A percentile compares a stretch with the other conserved stretches of the same genome.
Evolutionary conservation across 768 basidiomycete genomes (phyloP).

Genomic region (Pleurotus ostreatus): DNA sequence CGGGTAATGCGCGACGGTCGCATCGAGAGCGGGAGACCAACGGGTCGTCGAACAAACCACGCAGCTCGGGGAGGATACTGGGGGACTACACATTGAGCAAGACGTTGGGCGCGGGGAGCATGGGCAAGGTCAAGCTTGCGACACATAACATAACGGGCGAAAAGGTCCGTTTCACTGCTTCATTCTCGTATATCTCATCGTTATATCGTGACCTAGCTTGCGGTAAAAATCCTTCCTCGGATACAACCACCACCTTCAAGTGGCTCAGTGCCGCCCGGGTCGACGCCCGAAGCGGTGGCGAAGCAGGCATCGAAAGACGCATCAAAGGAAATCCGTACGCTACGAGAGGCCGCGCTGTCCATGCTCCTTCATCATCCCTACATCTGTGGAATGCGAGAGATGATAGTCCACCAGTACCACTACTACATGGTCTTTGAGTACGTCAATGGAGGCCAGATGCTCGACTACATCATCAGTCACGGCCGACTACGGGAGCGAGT

Average conservation of each 20-base stretch:
- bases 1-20: constrained; percentile 1
- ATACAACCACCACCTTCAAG: constrained; percentile 59
- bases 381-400: constrained; percentile 98
- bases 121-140: constrained; percentile 99
- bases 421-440: constrained; percentile 99
- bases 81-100: constrained; percentile 96
- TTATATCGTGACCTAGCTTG: constrained; percentile 53
- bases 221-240: constrained; percentile 98
- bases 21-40: constrained; percentile 1
- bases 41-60: constrained; percentile 20
- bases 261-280: constrained; percentile 31
- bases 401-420: constrained; percentile 96
- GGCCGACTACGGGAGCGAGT: constrained; percentile 92
- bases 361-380: constrained; percentile 98
- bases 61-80: constrained; percentile 57
- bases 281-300: constrained; percentile 44
- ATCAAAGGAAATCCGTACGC: constrained; percentile 93
- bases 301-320: constrained; percentile 87
- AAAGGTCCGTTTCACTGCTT: constrained; percentile 57
- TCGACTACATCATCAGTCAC: constrained; percentile 99
- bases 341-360: constrained; percentile 92
- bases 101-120: constrained; percentile 95
- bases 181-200: not conserved
- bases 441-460: constrained; percentile 98
- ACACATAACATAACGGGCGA: constrained; percentile 85